These are phyloP conservation scores for Cladorrhinum samala DNA, from an alignment of 495 filamentous ascomycete species.

Conservation along the genomic window DNA sequence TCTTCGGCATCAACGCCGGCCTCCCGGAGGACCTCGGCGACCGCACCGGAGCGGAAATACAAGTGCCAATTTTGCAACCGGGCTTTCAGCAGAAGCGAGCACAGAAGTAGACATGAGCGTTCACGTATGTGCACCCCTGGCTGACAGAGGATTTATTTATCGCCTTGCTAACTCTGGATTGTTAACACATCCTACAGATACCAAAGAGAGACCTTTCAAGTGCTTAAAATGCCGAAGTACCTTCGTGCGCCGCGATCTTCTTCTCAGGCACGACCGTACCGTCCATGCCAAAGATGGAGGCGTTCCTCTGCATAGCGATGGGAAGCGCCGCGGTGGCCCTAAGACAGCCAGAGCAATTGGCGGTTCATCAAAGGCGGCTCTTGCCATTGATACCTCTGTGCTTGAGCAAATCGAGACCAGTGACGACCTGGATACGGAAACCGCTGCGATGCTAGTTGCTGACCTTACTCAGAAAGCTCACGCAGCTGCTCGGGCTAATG, in stretches of 20 bases:
- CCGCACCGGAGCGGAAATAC: conserved; percentile 88
- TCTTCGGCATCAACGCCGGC: conserved; percentile 55
- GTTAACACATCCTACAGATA: conserved; percentile 66
- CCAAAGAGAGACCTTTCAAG: conserved; percentile 98
- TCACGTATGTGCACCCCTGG: conserved; percentile 99
- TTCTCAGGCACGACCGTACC: conserved; percentile 94
- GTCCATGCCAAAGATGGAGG: conserved; percentile 99
- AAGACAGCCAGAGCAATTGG: conserved; percentile 59
- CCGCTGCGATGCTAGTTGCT: conserved; percentile 97
- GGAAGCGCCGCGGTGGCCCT: conserved; percentile 73
- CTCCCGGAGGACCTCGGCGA: conserved; percentile 48
- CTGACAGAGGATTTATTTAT: too few relatives aligned
- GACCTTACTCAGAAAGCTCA: conserved; percentile 96
- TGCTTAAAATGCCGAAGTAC: conserved; percentile 97
- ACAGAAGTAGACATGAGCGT: conserved; percentile 92
- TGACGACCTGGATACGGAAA: conserved; percentile 95
- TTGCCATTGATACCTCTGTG: conserved; percentile 79
- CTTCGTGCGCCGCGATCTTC: conserved; percentile 92
- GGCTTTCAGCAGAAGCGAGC: conserved; percentile 95
- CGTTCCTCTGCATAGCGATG: conserved; percentile 87
- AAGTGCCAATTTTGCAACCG: conserved; percentile 98
- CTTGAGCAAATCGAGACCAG: conserved; percentile 93
- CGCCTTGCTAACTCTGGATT: conserved; percentile 12
- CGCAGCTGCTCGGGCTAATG: conserved; percentile 61
- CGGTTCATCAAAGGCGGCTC: conserved; percentile 71